phyloP scores from a whole-genome alignment of 306 rosid species.

The Begonia loranthoides region DNA sequence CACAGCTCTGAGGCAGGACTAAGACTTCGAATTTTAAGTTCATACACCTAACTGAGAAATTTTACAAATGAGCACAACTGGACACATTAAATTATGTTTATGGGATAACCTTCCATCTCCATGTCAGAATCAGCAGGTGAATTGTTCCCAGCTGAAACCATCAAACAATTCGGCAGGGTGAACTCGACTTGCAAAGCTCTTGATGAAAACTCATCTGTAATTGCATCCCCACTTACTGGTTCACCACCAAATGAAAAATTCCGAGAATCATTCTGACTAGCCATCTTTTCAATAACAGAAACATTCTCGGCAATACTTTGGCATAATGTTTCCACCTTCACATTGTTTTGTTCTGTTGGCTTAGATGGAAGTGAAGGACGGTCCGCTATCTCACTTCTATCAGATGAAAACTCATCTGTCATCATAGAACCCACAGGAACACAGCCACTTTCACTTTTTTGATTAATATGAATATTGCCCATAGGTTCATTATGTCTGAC shows the following conservation, averaged over 20 bases:
- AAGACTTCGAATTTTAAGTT: too few species aligned
- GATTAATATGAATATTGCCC: constrained; percentile 15
- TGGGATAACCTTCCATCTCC: constrained; percentile 90
- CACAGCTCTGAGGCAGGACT: too few species aligned
- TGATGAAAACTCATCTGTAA: constrained; percentile 12
- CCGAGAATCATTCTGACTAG: constrained; percentile 23
- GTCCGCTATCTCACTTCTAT: constrained; percentile 13
- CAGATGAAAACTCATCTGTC: constrained; percentile 10
- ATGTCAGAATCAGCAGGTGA: constrained; percentile 70
- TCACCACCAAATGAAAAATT: constrained; percentile 51
- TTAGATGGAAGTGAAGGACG: constrained; percentile 32
- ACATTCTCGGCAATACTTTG: constrained; percentile 32
- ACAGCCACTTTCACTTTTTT: constrained; percentile 21
- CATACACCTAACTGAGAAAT: too few species aligned
- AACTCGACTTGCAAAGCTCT: constrained; percentile 10
- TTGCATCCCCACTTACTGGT: constrained; percentile 41
- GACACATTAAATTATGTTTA: too few species aligned
- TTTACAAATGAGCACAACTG: too few species aligned
- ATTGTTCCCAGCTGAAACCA: constrained; percentile 19
- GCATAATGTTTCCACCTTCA: constrained; percentile 44
- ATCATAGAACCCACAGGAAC: constrained; percentile 14
- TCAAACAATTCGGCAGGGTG: constrained; percentile 16
- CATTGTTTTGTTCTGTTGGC: constrained; percentile 29
- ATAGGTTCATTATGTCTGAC: constrained; percentile 14
- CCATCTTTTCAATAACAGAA: constrained; percentile 29